These are phyloP conservation scores for Coemansia sp. DNA, from an alignment of 192 early-diverging fungal genomes.

Conservation along the genomic window DNA sequence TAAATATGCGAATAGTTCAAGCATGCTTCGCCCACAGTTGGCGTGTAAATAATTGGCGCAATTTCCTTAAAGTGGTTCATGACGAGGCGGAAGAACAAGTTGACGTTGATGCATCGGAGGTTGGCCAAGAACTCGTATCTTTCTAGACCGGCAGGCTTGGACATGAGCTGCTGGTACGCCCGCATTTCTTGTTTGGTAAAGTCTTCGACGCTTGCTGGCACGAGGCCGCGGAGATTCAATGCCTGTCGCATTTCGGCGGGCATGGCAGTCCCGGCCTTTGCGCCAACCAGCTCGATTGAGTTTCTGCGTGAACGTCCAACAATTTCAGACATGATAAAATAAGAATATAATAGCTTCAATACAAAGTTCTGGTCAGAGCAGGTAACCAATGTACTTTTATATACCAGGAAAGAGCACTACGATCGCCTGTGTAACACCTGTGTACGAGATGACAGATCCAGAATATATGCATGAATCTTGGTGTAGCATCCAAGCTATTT, in stretches of 20 bases:
- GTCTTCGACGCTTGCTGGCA: conserved; percentile 72
- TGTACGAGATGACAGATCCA: background rate
- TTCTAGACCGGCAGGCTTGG: conserved; percentile 68
- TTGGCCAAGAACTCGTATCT: conserved; percentile 82
- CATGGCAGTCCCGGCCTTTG: conserved; percentile 44
- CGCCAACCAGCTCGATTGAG: conserved; percentile 50
- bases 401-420: background rate
- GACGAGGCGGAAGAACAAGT: conserved; percentile 83
- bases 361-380: background rate
- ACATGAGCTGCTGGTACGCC: conserved; percentile 66
- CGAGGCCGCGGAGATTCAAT: conserved; percentile 69
- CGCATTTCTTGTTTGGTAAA: conserved; percentile 72
- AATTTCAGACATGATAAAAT: background rate
- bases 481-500: background rate
- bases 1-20: conserved; percentile 84
- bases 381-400: background rate
- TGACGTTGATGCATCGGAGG: conserved; percentile 73
- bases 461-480: background rate
- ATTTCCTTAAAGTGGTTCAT: conserved; percentile 77
- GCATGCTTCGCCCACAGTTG: conserved; percentile 80
- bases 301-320: conserved; percentile 36
- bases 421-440: background rate
- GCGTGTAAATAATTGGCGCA: conserved; percentile 77
- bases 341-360: background rate
- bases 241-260: conserved; percentile 57